These are phyloP conservation scores for Chondrostereum purpureum DNA, from an alignment of 1,284 basidiomycete genomes.

Conservation along the genomic window DNA sequence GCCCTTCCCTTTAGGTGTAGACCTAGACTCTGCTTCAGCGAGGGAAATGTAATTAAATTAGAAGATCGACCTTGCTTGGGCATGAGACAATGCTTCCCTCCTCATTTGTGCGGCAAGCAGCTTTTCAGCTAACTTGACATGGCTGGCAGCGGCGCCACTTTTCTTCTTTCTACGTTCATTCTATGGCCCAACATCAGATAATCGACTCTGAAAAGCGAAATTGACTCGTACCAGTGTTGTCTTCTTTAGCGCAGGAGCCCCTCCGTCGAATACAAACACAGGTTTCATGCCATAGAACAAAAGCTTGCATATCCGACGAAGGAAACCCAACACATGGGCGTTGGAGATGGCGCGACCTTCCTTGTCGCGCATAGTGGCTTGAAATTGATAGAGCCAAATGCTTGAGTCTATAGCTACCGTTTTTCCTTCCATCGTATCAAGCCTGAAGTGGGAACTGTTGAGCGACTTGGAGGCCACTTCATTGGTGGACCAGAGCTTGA, in stretches of 20 bases:
- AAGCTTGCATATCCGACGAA: slow-evolving; percentile 89
- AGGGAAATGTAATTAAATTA: too few relatives aligned
- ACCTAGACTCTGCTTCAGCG: too few relatives aligned
- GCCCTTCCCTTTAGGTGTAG: slow-evolving; percentile 33
- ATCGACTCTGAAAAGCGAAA: not conserved
- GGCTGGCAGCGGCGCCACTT: slow-evolving; percentile 77
- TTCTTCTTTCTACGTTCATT: slow-evolving; percentile 84
- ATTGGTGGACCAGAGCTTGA: too few relatives aligned
- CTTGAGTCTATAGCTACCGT: slow-evolving; percentile 95
- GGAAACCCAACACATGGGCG: slow-evolving; percentile 93
- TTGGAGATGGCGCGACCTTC: slow-evolving; percentile 89
- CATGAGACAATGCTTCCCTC: slow-evolving; percentile 80
- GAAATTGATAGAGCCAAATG: slow-evolving; percentile 99
- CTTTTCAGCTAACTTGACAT: slow-evolving; percentile 83
- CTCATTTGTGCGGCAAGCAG: slow-evolving; percentile 92
- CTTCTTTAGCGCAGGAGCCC: slow-evolving; percentile 84
- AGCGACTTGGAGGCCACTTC: too few relatives aligned
- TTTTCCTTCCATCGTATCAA: slow-evolving; percentile 90
- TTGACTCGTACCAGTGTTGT: slow-evolving; percentile 68
- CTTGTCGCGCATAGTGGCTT: slow-evolving; percentile 98
- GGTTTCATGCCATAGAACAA: slow-evolving; percentile 96
- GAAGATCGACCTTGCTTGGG: slow-evolving; percentile 37
- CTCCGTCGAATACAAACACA: slow-evolving; percentile 96
- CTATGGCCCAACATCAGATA: slow-evolving; percentile 32
- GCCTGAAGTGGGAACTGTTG: too few relatives aligned